Evolutionary conservation across 2,329 filamentous ascomycete species (phyloP), one percentile per base, ranked within the genome.

Genomic region (Colletotrichum limetticola): DNA sequence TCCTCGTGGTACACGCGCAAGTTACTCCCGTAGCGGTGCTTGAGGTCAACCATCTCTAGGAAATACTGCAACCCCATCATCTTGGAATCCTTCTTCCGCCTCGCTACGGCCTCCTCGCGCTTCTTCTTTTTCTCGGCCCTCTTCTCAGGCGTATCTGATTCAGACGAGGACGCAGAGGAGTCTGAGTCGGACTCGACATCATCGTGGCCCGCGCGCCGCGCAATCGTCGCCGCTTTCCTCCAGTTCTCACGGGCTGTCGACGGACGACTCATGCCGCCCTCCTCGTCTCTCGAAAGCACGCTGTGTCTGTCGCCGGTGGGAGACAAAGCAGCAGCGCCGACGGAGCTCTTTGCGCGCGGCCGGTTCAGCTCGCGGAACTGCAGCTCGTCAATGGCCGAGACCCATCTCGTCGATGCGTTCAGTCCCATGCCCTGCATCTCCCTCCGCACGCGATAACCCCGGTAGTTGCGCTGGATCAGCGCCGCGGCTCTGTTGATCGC

Each of bases 31-130:
- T 98, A 97, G 4, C 95, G 90, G 80, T 98, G 95, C 81, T 97
- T 95, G 59, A 91, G 84, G 80, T 97, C 94, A 8, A 96, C 92
- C 93, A 97, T 95, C 78, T 98, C 89, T 14, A 91, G 85, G 75
- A 97, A 97, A 79, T 97, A 97, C 78, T 94, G 92, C 46, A 97
- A 81, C 22, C 94, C 94, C 93, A 97, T 96, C 80, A 91, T 92
- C 80, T 92, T 94, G 1, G 94, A 91, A 5, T 89, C 90, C 76
- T 91, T 89, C 72, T 91, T 90, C 46, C 91, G 86, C 76, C 89
- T 86, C 0, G 84, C 83, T 78, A 89, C 90, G 69, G 87, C 83
- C 76, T 90, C 84, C 9, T 85, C 80, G 68, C 85, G 84, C 59
- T 82, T 80, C 66, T 82, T 83, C 60, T 79, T 83, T 12, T 78